Conservation (phyloP, 2,329 filamentous ascomycete species). For the Trichophaea hybrida region DNA sequence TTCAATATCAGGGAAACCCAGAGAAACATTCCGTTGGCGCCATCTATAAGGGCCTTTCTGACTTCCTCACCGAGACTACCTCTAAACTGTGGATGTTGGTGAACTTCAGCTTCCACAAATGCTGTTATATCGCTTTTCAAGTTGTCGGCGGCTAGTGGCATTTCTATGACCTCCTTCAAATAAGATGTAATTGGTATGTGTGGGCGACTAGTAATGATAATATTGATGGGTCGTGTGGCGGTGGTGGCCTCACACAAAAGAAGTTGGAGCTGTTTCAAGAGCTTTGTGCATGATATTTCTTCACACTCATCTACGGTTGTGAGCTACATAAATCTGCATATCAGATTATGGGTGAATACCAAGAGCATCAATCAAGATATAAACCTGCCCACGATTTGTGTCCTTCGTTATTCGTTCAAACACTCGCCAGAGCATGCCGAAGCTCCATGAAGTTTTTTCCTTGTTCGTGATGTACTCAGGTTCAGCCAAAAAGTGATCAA, state of each 20-base stretch:
- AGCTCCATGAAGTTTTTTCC: slow-evolving; percentile 6
- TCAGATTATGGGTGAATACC: background rate
- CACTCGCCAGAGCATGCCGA: slow-evolving; percentile 7
- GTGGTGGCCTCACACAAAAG: background rate
- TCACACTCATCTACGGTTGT: slow-evolving; percentile 9
- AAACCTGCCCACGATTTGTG: background rate
- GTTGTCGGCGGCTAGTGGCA: slow-evolving; percentile 4
- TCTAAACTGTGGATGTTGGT: background rate
- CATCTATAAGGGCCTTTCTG: slow-evolving; percentile 5
- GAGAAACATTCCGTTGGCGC: too few species aligned
- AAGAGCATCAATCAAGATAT: slow-evolving; percentile 7
- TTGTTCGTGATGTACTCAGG: background rate
- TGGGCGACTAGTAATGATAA: slow-evolving; percentile 7
- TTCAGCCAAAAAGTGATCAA: slow-evolving; percentile 1
- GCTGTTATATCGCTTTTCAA: slow-evolving; percentile 1
- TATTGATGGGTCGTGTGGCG: background rate
- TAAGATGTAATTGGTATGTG: slow-evolving; percentile 1
- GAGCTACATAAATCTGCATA: background rate
- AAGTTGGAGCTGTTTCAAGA: slow-evolving; percentile 1
- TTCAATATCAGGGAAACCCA: slow-evolving; percentile 16
- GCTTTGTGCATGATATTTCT: background rate
- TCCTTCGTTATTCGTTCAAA: slow-evolving; percentile 6
- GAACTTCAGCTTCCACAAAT: slow-evolving; percentile 4
- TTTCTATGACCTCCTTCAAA: background rate
- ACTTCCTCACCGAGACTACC: slow-evolving; percentile 5